Evolutionary conservation across 345 rosid species (phyloP), one percentile per base, ranked within the genome.

Genomic region (Eucalyptus viminalis): DNA sequence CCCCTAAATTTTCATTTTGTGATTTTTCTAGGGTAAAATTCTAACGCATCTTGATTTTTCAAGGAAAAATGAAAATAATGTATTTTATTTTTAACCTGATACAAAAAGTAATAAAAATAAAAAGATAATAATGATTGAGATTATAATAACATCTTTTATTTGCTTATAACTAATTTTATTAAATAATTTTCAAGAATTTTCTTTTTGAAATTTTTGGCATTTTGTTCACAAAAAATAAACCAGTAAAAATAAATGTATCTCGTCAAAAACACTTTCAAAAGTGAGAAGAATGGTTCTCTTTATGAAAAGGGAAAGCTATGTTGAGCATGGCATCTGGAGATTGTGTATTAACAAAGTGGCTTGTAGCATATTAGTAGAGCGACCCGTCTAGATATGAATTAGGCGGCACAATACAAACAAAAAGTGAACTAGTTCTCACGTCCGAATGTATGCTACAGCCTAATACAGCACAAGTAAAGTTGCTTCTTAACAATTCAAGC

Each of bases 291-390:
- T 56, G 62, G 0, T 10, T 56, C n/a, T 6, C 31, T 25, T 10
- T 2, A 19, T 16, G 8, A 34, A n/a, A 34, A 69, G 6, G 58
- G 0, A 5, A 37, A 34, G 81, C 2, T 17, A 40, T 5, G 44
- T 34, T 17, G 81, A 69, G 81, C 81, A 69, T 69, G 81, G 3
- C 44, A 69, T 34, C 14, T 69, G 3, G n/a, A 34, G 44, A 69
- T 3, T 17, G 25, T 34, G 17, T 16, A 9, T 53, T 19, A 8
- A 53, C 58, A 53, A 53, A 19, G 58, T 53, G 56, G 56, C 56
- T 19, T 19, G 56, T 3, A 53, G 56, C 0, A 0, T 17, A 51
- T 16, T 6, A 69, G 80, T 31, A 2, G 80, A 17, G 43, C 2
- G 7, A 72, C 44, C 40, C 2, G 8, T 72, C 5, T 9, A 34